These are phyloP conservation scores for Gracilaria gracilis DNA, from an alignment of 23 red algal species.

Conservation along the genomic window DNA sequence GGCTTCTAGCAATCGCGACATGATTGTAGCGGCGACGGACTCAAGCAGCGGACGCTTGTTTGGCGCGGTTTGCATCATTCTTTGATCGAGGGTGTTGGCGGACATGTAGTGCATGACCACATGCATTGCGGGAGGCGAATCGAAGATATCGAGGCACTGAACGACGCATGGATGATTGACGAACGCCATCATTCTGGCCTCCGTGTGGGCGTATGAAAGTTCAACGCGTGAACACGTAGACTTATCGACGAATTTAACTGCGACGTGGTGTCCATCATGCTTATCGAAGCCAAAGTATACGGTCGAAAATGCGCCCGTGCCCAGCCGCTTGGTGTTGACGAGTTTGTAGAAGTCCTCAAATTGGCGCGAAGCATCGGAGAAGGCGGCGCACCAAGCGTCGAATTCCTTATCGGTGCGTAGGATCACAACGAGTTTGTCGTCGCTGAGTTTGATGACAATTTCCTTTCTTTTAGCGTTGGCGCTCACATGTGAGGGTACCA, in stretches of 20 bases:
- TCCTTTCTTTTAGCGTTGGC: constrained; percentile 11
- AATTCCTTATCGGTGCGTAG: constrained; percentile 54
- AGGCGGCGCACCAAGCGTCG: constrained; percentile 55
- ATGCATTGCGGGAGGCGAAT: constrained; percentile 65
- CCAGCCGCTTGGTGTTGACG: constrained; percentile 42
- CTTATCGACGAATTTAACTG: constrained; percentile 84
- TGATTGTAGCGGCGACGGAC: constrained; percentile 71
- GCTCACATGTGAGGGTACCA: constrained; percentile 35
- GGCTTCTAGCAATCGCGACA: constrained; percentile 68
- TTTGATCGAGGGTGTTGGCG: constrained; percentile 62
- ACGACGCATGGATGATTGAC: constrained; percentile 77
- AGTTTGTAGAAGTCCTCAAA: constrained; percentile 68
- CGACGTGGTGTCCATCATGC: constrained; percentile 70
- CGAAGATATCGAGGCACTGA: constrained; percentile 80
- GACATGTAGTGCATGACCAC: constrained; percentile 84
- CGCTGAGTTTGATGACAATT: constrained; percentile 37
- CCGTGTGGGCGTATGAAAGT: constrained; percentile 52
- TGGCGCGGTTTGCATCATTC: constrained; percentile 50
- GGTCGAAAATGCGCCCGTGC: constrained; percentile 76
- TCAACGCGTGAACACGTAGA: constrained; percentile 42
- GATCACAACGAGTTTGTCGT: constrained; percentile 43
- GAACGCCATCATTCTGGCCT: constrained; percentile 63
- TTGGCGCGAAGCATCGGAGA: constrained; percentile 30
- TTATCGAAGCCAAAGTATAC: constrained; percentile 66
- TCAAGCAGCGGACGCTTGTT: constrained; percentile 57